Base-by-base conservation (phyloP, 2,329 filamentous ascomycete species). In the Microsporum canis region DNA sequence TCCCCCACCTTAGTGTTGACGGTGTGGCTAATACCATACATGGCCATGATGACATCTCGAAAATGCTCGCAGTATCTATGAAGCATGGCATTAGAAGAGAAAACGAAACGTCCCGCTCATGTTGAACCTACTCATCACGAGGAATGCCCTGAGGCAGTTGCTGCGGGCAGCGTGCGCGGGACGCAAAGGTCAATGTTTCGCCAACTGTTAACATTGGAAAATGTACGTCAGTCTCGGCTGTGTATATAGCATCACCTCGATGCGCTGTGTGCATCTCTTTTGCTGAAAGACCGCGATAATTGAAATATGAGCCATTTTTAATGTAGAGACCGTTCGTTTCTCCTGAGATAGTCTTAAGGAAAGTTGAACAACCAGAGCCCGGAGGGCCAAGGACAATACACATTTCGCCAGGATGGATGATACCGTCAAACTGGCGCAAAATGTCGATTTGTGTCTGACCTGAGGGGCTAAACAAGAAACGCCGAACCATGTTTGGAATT, bases 191-290 rank as follows among this genome's bases (percentile, higher is more conserved):
- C 0, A 96, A 80, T 0, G 91, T 96, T 71, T 95, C 89, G 60
- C 88, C 87, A 1, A 96, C 91, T 0, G 89, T 94, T 27, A 96
- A 78, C 0, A 88, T 94, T 0, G 91, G 84, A 67, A 91, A 86
- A 67, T 95, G 90, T 27, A 91, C 80, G 66, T 96, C 91, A 65
- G 94, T 89, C 71, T 92, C 88, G 66, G 88, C 84, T 68, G 90
- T 92, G 76, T 95, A 95, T 5, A 92, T 86, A 0, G 88, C 86
- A 75, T 95, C 89, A 58, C 89, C 89, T 33, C 39, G 39, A 41
- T 41, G 39, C 14, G 39, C 39, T n/a, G 65, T 82, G 89, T 0
- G 85, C 85, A 3, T 73, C 74, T 59, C 86, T 73, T 63, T 84
- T 81, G 66, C 89, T 90, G 39, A 41, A 41, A 41, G 39, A 27